A percentile compares a stretch with the other conserved stretches of the same genome.
These are phyloP conservation scores for Ophiostoma pallidulum DNA, from an alignment of 2,329 filamentous ascomycete genomes.

Conservation along the genomic window DNA sequence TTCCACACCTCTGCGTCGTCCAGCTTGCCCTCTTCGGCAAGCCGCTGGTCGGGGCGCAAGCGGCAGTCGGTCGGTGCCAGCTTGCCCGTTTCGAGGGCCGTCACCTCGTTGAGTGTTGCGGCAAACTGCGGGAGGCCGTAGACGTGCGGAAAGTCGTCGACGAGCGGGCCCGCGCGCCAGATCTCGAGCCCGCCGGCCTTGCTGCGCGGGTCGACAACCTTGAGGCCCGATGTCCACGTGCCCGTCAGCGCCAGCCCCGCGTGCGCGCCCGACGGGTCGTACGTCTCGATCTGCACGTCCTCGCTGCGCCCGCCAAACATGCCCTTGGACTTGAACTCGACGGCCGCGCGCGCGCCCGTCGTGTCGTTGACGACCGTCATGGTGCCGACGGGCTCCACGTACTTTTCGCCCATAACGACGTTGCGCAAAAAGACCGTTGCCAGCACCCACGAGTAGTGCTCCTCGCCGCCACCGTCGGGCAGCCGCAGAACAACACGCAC, in stretches of 20 bases:
- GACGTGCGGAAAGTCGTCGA: conserved; percentile 66
- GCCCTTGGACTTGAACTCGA: conserved; percentile 87
- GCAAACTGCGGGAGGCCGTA: conserved; percentile 89
- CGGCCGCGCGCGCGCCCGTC: conserved; percentile 71
- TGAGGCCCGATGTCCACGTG: conserved; percentile 74
- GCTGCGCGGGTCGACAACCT: conserved; percentile 36
- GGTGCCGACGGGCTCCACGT: conserved; percentile 85
- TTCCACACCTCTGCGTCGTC: conserved; percentile 81
- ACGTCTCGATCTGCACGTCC: conserved; percentile 71
- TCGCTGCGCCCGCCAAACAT: conserved; percentile 96
- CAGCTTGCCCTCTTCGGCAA: conserved; percentile 70
- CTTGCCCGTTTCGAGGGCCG: conserved; percentile 62
- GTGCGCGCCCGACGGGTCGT: conserved; percentile 54
- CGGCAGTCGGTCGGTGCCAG: conserved; percentile 76
- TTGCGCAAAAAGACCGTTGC: conserved; percentile 90
- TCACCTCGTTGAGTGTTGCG: conserved; percentile 79
- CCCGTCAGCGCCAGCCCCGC: conserved; percentile 62
- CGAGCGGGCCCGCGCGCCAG: conserved; percentile 70
- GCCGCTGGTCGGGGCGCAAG: conserved; percentile 77
- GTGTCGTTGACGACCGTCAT: conserved; percentile 82
- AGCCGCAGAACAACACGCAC: conserved; percentile 64
- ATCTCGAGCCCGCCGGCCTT: conserved; percentile 56
- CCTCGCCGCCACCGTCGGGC: conserved; percentile 52
- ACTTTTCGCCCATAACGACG: conserved; percentile 96
- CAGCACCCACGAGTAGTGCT: conserved; percentile 79